A percentile compares a stretch with the other conserved stretches of the same genome.
phyloP scores from a whole-genome alignment of 768 basidiomycete genomes.

The Tricholoma saponaceum region DNA sequence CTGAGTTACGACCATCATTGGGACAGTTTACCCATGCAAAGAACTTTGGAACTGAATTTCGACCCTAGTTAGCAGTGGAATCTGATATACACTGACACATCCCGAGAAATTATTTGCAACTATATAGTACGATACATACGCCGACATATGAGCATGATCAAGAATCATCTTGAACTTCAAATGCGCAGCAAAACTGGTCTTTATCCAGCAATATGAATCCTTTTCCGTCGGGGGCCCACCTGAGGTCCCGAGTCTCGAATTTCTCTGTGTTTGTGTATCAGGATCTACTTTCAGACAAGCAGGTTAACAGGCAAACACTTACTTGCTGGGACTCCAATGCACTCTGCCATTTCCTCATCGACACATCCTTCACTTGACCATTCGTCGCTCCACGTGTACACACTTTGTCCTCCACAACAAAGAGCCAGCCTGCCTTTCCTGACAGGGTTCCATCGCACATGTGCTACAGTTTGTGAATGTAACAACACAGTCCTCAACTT shows the following conservation, averaged over 20 bases:
- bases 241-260: conserved; percentile 66
- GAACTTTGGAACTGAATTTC: no score
- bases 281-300: conserved; percentile 13
- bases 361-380: conserved; percentile 58
- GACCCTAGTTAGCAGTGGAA: not conserved
- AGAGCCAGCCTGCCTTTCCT: conserved; percentile 66
- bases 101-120: not conserved
- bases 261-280: conserved; percentile 37
- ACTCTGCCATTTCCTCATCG: conserved; percentile 83
- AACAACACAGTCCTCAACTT: conserved; percentile 62
- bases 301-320: conserved; percentile 28
- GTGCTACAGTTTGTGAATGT: conserved; percentile 58
- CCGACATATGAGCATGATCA: not conserved
- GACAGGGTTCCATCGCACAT: conserved; percentile 82
- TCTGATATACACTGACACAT: not conserved
- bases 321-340: conserved; percentile 87
- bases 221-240: conserved; percentile 86
- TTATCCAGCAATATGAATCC: conserved; percentile 72
- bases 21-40: no score
- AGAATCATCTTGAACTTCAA: conserved; percentile 55
- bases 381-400: conserved; percentile 83
- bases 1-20: not conserved
- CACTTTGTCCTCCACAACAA: conserved; percentile 61
- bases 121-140: not conserved
- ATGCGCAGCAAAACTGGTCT: conserved; percentile 82